Base-by-base conservation (phyloP, 495 filamentous ascomycete species). In the Trichoderma virens region DNA sequence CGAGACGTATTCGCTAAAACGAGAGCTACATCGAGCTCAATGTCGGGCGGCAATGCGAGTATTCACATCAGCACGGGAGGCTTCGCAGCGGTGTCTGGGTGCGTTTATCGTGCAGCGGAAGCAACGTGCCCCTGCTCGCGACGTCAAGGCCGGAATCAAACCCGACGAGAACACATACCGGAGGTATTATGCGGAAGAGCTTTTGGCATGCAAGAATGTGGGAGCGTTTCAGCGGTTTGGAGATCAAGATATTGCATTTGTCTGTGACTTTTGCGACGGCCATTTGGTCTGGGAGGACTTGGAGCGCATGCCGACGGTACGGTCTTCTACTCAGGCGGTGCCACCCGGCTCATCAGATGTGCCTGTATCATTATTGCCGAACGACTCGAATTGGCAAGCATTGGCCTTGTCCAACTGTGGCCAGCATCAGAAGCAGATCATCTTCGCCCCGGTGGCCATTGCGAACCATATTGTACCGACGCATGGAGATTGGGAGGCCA, bases 231-330 rank as follows among this genome's bases (percentile, higher is more conserved):
- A 79, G 69, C 71, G 76, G 6, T 69, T 79, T 27, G 72, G 69
- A 28, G 69, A 72, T n/a, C 66, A 60, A n/a, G 77, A 80, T 64
- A 75, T 76, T 20, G 78, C 79, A 1, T 82, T 80, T 62, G 73
- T 80, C 0, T 82, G 79, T 67, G 75, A 82, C 67, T 82, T 76
- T 65, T 82, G 79, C 72, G 76, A 80, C 67, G 79, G 79, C 8
- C 76, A 74, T 45, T 65, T 82, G 14, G 70, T 82, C 27, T 82
- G 79, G 79, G 71, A 76, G 32, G 75, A 82, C 65, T 66, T 81
- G 61, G 69, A 67, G 54, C 67, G 66, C 3, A 75, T 80, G 67
- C 78, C 79, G 14, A 71, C 75, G 1, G 70, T 70, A 41, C 65
- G 79, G 25, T 63, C 70, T 23, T 65, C 68, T 23, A 62, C 66